Percentiles rank a stretch among this genome's conserved stretches.
Conservation (phyloP, 257 asterid genomes). For the Solanum infundibuliforme region DNA sequence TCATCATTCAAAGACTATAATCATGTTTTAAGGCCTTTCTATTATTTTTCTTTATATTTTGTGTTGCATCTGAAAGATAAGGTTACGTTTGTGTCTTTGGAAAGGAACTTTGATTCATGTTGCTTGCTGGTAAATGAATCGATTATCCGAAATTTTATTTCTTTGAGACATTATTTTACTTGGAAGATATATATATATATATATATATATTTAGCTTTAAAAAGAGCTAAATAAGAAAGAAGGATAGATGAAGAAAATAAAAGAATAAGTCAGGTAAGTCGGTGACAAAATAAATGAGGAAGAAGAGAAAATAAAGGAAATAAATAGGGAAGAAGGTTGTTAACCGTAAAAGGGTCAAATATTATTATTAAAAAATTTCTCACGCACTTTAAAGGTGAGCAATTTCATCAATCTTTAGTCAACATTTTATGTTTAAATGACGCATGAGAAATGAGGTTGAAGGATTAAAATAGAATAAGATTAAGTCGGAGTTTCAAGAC, state of each 20-base stretch:
- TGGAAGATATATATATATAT: too few species aligned
- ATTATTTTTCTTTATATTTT: too few species aligned
- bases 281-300: neutral
- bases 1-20: neutral
- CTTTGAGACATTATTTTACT: neutral
- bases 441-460: neutral
- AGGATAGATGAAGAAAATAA: neutral
- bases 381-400: neutral
- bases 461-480: neutral
- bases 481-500: neutral
- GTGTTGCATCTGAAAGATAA: neutral
- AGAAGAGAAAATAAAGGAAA: neutral
- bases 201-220: too few species aligned
- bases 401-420: neutral
- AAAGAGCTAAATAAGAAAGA: neutral
- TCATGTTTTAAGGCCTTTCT: too few species aligned
- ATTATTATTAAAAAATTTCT: neutral
- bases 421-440: neutral
- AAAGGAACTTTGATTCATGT: too few species aligned
- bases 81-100: neutral
- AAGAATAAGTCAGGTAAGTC: neutral
- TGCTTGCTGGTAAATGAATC: too few species aligned
- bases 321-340: neutral
- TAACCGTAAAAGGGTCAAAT: neutral
- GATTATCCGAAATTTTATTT: too few species aligned